A percentile compares a stretch with the other conserved stretches of the same genome.
These are phyloP conservation scores for Dactylellina drechsleri DNA, from an alignment of 2,329 filamentous ascomycete species.

Conservation along the genomic window DNA sequence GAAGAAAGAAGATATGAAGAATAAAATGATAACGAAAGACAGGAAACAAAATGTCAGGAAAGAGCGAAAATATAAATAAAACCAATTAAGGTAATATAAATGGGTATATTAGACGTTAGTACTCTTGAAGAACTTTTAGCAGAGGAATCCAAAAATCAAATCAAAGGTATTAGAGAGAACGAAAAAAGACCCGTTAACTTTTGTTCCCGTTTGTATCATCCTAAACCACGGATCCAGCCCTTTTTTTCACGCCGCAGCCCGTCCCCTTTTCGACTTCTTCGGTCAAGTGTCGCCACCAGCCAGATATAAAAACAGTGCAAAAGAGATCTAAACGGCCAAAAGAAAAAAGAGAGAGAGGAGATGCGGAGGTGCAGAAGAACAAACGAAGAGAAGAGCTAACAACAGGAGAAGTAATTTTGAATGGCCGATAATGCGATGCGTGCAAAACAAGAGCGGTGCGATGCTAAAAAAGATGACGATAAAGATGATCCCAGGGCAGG, in stretches of 20 bases:
- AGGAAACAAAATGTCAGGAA: conserved; percentile 11
- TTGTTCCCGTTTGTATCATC: conserved; percentile 52
- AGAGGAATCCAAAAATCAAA: conserved; percentile 15
- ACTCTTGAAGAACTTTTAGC: conserved; percentile 50
- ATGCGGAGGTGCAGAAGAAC: conserved; percentile 29
- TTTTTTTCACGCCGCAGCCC: conserved; percentile 36
- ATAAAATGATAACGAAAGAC: conserved; percentile 23
- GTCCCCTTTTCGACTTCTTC: conserved; percentile 45
- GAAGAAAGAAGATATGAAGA: not conserved
- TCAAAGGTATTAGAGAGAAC: conserved; percentile 35
- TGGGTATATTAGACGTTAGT: conserved; percentile 55
- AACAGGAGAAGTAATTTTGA: conserved; percentile 25
- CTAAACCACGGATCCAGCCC: conserved; percentile 43
- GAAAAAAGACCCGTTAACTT: conserved; percentile 53
- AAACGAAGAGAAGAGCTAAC: conserved; percentile 22
- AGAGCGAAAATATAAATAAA: not conserved
- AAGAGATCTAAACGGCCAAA: conserved; percentile 52
- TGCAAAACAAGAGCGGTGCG: conserved; percentile 9
- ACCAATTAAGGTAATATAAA: conserved; percentile 22
- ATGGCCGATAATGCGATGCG: conserved; percentile 36
- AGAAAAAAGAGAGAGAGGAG: conserved; percentile 43
- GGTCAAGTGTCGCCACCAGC: conserved; percentile 54
- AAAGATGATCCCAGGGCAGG: conserved; percentile 35
- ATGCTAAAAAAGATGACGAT: not conserved
- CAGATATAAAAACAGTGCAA: conserved; percentile 50